A percentile compares a stretch with the other conserved stretches of the same genome.
These are phyloP conservation scores for Lactifluus volemus DNA, from an alignment of 768 basidiomycete species.

Conservation along the genomic window DNA sequence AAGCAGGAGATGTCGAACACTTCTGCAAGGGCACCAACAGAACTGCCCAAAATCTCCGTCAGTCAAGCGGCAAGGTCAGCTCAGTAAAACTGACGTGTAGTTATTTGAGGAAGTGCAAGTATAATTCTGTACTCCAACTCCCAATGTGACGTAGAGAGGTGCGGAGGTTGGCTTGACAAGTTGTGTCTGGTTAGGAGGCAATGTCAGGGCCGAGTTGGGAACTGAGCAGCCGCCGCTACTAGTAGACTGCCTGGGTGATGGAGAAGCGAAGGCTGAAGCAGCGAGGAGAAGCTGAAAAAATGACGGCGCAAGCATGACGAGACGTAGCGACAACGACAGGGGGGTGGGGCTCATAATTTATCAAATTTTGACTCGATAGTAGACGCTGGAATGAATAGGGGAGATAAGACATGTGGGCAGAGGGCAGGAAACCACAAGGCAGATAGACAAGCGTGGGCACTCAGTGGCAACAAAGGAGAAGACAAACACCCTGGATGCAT, in stretches of 20 bases:
- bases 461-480: too few relatives aligned
- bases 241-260: not conserved
- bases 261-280: not conserved
- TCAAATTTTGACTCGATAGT: not conserved
- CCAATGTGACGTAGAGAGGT: not conserved
- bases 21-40: constrained; percentile 11
- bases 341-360: not conserved
- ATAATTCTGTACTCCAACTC: constrained; percentile 5
- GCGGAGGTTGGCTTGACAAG: not conserved
- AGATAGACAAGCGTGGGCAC: too few relatives aligned
- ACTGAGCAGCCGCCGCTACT: not conserved
- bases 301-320: not conserved
- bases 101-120: not conserved
- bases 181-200: not conserved
- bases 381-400: too few relatives aligned
- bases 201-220: not conserved
- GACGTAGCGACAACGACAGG: not conserved
- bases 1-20: constrained; percentile 13
- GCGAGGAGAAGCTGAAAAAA: not conserved
- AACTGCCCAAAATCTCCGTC: not conserved
- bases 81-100: not conserved
- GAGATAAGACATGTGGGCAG: too few relatives aligned
- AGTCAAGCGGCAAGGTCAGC: not conserved
- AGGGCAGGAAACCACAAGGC: too few relatives aligned
- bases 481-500: too few relatives aligned